Conservation (phyloP, 2,329 filamentous ascomycete species). For the Fusarium coffeatum region DNA sequence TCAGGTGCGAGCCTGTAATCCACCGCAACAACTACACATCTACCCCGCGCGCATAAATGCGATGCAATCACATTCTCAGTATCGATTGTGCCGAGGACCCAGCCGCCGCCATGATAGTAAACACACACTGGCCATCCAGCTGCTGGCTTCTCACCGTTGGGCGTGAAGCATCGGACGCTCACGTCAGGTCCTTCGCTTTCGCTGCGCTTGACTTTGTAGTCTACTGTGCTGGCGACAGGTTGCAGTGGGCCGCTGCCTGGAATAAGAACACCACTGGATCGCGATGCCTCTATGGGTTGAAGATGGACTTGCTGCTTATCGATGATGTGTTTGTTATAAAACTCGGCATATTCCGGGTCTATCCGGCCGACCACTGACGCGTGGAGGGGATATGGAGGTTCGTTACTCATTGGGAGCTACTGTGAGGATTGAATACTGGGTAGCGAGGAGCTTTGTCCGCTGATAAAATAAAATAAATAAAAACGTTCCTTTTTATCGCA, state of each 20-base stretch:
- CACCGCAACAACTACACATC: slow-evolving; percentile 13
- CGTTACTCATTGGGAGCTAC: neutral
- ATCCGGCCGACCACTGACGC: neutral
- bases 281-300: slow-evolving; percentile 2
- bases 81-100: slow-evolving; percentile 17
- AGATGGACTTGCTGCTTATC: slow-evolving; percentile 25
- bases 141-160: neutral
- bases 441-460: fast-evolving
- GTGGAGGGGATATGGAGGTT: slow-evolving; percentile 13
- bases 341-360: neutral
- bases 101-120: slow-evolving; percentile 20
- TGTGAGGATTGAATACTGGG: neutral
- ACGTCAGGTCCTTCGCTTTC: slow-evolving; percentile 15
- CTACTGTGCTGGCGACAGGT: neutral
- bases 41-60: neutral
- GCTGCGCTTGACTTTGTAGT: slow-evolving; percentile 2
- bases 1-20: slow-evolving; percentile 15
- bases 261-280: neutral
- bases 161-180: slow-evolving; percentile 6
- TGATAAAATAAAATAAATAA: neutral
- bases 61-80: slow-evolving; percentile 25
- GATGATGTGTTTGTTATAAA: slow-evolving; percentile 25
- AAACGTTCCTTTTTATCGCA: neutral
- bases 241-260: slow-evolving; percentile 8
- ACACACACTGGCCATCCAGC: slow-evolving; percentile 18